phyloP scores from a whole-genome alignment of 2,329 filamentous ascomycete genomes.

The Fusarium transvaalense region DNA sequence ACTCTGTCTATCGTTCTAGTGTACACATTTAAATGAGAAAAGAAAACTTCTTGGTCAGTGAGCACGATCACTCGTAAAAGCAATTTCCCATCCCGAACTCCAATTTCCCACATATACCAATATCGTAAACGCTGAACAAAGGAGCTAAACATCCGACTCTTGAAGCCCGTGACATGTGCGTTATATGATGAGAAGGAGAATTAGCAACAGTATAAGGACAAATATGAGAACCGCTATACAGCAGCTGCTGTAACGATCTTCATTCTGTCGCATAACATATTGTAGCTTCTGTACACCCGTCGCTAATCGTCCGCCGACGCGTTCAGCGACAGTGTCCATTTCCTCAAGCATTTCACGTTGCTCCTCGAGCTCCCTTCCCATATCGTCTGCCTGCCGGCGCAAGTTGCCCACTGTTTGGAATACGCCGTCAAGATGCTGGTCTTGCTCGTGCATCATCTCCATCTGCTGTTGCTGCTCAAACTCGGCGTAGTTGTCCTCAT shows the following conservation, averaged over 20 bases:
- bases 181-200: conserved; percentile 77
- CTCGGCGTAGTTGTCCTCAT: conserved; percentile 73
- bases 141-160: conserved; percentile 1
- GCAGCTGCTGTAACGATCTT: conserved; percentile 88
- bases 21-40: conserved; percentile 40
- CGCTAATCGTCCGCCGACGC: conserved; percentile 87
- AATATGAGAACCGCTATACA: conserved; percentile 92
- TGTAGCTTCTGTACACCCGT: conserved; percentile 88
- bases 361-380: conserved; percentile 96
- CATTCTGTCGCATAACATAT: conserved; percentile 87
- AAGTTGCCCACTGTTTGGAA: conserved; percentile 94
- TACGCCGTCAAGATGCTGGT: conserved; percentile 91
- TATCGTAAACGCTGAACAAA: conserved; percentile 31
- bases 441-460: conserved; percentile 94
- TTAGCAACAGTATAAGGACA: conserved; percentile 85
- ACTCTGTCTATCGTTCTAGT: conserved; percentile 45
- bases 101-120: conserved; percentile 21
- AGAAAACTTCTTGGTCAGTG: conserved; percentile 26
- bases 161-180: neutral
- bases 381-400: conserved; percentile 89
- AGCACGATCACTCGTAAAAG: conserved; percentile 19
- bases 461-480: conserved; percentile 93
- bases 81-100: conserved; percentile 42
- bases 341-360: conserved; percentile 90
- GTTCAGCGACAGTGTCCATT: conserved; percentile 85